These are phyloP conservation scores for Penicillium fuscoglaucum DNA, from an alignment of 2,329 filamentous ascomycete genomes.

Conservation along the genomic window DNA sequence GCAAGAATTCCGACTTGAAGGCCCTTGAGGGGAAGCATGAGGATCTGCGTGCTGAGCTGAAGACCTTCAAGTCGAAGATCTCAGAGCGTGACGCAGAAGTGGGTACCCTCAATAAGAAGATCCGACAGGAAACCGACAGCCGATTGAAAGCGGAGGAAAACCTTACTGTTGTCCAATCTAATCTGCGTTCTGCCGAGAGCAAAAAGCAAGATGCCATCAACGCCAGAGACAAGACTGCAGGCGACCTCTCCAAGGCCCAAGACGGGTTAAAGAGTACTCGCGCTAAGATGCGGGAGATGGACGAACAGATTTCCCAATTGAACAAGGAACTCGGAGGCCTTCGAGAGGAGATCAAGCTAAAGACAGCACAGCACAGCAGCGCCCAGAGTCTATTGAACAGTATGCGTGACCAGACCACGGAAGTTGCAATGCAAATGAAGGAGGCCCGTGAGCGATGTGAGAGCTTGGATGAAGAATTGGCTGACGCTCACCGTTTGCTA, in stretches of 20 bases:
- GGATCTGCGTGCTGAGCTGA: conserved; percentile 74
- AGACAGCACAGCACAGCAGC: conserved; percentile 79
- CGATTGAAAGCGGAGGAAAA: conserved; percentile 77
- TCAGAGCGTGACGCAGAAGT: conserved; percentile 76
- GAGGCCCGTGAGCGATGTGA: conserved; percentile 81
- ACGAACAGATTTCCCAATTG: conserved; percentile 70
- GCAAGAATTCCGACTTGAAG: conserved; percentile 64
- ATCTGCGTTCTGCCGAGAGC: conserved; percentile 73
- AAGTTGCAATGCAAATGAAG: conserved; percentile 87
- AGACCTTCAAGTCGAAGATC: conserved; percentile 66
- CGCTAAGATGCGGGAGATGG: conserved; percentile 67
- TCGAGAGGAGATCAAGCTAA: conserved; percentile 79
- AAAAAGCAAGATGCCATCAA: conserved; percentile 78
- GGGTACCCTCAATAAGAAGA: conserved; percentile 73
- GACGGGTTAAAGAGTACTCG: conserved; percentile 64
- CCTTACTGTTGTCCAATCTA: conserved; percentile 70
- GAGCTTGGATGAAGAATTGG: conserved; percentile 85
- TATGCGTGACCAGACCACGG: conserved; percentile 88
- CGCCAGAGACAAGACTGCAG: conserved; percentile 67
- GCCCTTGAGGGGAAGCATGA: conserved; percentile 79
- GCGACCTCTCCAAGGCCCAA: conserved; percentile 69
- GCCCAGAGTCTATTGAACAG: conserved; percentile 83
- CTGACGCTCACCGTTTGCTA: conserved; percentile 82
- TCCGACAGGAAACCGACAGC: conserved; percentile 70
- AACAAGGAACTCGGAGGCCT: conserved; percentile 66